Evolutionary conservation across 805 yeast species (phyloP).

Genomic region (Cyberlindnera mycetangii): DNA sequence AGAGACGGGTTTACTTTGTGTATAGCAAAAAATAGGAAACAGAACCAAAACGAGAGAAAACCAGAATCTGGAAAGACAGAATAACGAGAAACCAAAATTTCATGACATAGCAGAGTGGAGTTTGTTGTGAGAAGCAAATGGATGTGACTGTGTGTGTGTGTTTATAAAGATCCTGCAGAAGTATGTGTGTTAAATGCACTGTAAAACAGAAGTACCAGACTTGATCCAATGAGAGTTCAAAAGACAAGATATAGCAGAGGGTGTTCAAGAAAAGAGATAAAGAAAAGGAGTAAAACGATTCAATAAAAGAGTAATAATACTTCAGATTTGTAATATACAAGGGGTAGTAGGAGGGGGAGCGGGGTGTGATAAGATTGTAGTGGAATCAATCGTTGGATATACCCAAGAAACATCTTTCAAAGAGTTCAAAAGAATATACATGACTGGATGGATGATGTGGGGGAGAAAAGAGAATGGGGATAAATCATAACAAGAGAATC

Average conservation of each 20-base stretch:
- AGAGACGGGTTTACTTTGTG: background rate
- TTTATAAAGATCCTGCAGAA: too few relatives aligned
- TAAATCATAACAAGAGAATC: background rate
- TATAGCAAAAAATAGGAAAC: background rate
- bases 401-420: background rate
- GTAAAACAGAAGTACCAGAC: background rate
- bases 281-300: background rate
- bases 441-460: background rate
- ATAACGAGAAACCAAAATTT: background rate
- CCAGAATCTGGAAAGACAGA: background rate
- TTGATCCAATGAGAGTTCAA: background rate
- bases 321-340: conserved; percentile 3
- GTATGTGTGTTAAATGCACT: too few relatives aligned
- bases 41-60: background rate
- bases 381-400: background rate
- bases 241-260: background rate
- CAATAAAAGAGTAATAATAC: conserved; percentile 1
- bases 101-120: background rate
- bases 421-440: background rate
- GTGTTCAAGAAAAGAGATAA: background rate
- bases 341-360: background rate
- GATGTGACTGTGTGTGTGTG: background rate
- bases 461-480: background rate
- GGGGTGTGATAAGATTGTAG: background rate
- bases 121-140: background rate